A percentile compares a stretch with the other conserved stretches of the same genome.
Conservation (phyloP, 768 basidiomycete species). For the Naganishia friedmannii region DNA sequence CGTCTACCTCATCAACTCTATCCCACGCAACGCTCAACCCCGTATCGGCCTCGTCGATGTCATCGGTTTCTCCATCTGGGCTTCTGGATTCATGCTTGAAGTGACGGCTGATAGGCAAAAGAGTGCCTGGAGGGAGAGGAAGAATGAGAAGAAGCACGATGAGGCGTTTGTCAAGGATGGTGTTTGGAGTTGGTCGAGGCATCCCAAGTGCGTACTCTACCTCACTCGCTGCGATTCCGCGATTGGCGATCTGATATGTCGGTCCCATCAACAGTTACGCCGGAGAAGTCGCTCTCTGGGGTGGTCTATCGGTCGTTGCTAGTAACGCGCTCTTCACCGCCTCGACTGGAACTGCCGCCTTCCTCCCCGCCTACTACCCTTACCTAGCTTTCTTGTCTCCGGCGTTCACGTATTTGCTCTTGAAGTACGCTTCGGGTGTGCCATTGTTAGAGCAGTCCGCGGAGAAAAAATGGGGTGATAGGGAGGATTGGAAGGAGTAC, state of each 20-base stretch:
- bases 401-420: conserved; percentile 63
- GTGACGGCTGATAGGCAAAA: conserved; percentile 67
- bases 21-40: conserved; percentile 59
- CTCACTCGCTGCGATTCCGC: not conserved
- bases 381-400: conserved; percentile 61
- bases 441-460: conserved; percentile 62
- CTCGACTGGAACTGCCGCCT: conserved; percentile 48
- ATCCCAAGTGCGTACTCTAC: conserved; percentile 64
- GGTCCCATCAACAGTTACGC: conserved; percentile 59
- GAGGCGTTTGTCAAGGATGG: conserved; percentile 69
- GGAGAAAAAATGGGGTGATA: conserved; percentile 45
- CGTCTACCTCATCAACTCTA: conserved; percentile 61
- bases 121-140: conserved; percentile 61
- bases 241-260: not conserved
- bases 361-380: conserved; percentile 41
- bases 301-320: conserved; percentile 64
- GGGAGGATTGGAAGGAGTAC: conserved; percentile 39
- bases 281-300: conserved; percentile 69
- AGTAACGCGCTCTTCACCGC: conserved; percentile 57
- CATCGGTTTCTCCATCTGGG: conserved; percentile 59
- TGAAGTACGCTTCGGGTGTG: conserved; percentile 62
- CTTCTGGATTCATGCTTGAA: conserved; percentile 63
- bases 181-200: conserved; percentile 66
- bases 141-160: conserved; percentile 64
- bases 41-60: conserved; percentile 61